Conservation (phyloP, 352 stramenopile genomes). For the Detonula confervacea region DNA sequence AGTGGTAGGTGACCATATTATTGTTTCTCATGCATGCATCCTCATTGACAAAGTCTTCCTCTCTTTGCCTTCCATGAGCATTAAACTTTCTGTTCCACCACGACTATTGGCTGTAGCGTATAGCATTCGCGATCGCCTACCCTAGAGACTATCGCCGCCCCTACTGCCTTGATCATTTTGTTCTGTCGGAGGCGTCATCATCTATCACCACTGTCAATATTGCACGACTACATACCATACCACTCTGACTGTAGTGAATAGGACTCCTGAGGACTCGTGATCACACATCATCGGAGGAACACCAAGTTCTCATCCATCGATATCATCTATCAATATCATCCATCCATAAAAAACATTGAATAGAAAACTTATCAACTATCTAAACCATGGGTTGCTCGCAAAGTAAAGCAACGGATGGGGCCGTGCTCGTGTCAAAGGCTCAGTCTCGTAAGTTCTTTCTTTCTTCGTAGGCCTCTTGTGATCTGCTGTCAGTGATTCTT, state of each 20-base stretch:
- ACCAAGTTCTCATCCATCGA: background rate
- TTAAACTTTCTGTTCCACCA: background rate
- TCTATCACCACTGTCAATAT: too few species aligned
- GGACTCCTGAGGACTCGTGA: background rate
- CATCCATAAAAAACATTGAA: background rate
- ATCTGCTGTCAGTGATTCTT: background rate
- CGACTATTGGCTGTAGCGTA: background rate
- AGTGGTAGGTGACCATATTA: too few species aligned
- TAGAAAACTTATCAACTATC: too few species aligned
- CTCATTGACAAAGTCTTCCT: too few species aligned
- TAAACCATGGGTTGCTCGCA: slow-evolving; percentile 37
- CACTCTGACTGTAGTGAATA: background rate
- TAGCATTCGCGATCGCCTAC: too few species aligned
- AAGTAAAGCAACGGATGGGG: slow-evolving; percentile 26
- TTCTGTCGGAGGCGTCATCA: background rate
- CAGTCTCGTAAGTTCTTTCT: background rate
- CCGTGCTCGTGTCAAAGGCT: slow-evolving; percentile 3
- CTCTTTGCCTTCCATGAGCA: slow-evolving; percentile 1
- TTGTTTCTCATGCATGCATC: too few species aligned
- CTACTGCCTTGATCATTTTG: too few species aligned
- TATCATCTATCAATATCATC: background rate
- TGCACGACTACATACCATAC: background rate
- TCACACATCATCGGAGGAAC: background rate
- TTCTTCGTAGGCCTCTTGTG: background rate
- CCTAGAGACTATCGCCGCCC: too few species aligned